Evolutionary conservation across 768 basidiomycete genomes (phyloP).

Genomic region (Grammothele lineata): DNA sequence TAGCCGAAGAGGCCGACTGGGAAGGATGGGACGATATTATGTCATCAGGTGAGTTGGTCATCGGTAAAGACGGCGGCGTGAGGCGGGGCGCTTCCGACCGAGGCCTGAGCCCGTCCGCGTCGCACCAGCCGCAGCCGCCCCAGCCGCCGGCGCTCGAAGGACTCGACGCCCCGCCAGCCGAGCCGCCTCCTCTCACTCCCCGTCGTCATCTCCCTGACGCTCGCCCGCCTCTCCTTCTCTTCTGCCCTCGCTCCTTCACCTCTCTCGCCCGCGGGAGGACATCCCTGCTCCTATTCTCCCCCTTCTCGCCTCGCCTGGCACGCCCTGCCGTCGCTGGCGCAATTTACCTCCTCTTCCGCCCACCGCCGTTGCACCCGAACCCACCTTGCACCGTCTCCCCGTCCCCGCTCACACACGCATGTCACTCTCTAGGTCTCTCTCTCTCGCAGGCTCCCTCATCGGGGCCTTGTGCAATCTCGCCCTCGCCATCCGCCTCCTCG

Average conservation of each 20-base stretch:
- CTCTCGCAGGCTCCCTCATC: conserved; percentile 33
- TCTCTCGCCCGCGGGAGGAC: background rate
- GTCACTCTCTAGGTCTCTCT: conserved; percentile 30
- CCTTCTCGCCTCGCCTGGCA: background rate
- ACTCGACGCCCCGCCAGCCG: too few relatives aligned
- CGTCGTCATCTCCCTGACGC: background rate
- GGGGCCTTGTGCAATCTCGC: conserved; percentile 38
- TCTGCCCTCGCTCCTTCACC: background rate
- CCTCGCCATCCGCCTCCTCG: conserved; percentile 38
- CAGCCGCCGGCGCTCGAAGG: background rate
- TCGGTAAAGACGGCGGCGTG: too few relatives aligned
- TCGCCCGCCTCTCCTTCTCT: background rate
- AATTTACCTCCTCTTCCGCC: background rate
- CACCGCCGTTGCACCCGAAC: background rate
- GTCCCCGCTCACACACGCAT: conserved; percentile 12
- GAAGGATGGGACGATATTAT: background rate
- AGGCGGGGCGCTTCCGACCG: too few relatives aligned
- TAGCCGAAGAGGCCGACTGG: too few relatives aligned
- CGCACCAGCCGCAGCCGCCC: background rate
- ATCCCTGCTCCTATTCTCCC: too few relatives aligned
- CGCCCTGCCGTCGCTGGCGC: background rate
- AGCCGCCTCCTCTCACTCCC: background rate
- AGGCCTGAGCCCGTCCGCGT: background rate
- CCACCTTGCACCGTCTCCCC: background rate
- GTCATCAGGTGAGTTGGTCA: conserved; percentile 10